A percentile compares a stretch with the other conserved stretches of the same genome.
phyloP scores from a whole-genome alignment of 164 flowering plant genomes.

The Annona cherimola region DNA sequence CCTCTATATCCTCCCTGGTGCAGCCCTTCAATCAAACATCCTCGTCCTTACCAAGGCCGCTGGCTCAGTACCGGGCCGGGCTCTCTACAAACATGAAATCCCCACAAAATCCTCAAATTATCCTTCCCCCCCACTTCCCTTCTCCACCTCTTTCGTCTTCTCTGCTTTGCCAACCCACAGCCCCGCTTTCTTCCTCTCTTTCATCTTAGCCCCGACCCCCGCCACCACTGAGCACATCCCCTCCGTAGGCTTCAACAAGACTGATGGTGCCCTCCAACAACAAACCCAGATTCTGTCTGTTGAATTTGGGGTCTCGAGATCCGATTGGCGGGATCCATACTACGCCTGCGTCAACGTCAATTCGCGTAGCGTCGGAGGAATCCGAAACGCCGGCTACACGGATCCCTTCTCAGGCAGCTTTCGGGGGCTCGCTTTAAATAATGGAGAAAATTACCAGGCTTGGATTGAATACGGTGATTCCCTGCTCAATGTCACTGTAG shows the following conservation, averaged over 20 bases:
- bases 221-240: constrained; percentile 19
- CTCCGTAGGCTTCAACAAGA: constrained; percentile 24
- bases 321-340: constrained; percentile 9
- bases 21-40: constrained; percentile 19
- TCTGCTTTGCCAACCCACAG: constrained; percentile 20
- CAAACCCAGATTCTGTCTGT: constrained; percentile 19
- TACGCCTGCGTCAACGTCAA: constrained; percentile 15
- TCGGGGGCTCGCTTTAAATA: constrained; percentile 18
- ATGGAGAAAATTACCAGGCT: constrained; percentile 36
- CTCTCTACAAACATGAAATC: constrained; percentile 25
- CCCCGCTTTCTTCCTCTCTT: constrained; percentile 36
- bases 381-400: constrained; percentile 21
- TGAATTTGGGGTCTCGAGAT: constrained; percentile 14
- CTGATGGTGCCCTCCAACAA: constrained; percentile 5
- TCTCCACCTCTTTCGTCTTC: constrained; percentile 40
- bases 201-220: constrained; percentile 25
- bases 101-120: constrained; percentile 19
- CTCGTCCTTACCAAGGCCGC: constrained; percentile 26
- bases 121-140: constrained; percentile 17
- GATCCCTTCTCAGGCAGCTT: constrained; percentile 6
- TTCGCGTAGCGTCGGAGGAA: constrained; percentile 3
- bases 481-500: constrained; percentile 33
- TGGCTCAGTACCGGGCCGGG: constrained; percentile 25
- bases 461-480: constrained; percentile 33
- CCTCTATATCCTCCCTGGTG: constrained; percentile 11